A percentile compares a stretch with the other conserved stretches of the same genome.
These are phyloP conservation scores for Plicaturopsis crispa DNA, from an alignment of 768 basidiomycete species.

Conservation along the genomic window DNA sequence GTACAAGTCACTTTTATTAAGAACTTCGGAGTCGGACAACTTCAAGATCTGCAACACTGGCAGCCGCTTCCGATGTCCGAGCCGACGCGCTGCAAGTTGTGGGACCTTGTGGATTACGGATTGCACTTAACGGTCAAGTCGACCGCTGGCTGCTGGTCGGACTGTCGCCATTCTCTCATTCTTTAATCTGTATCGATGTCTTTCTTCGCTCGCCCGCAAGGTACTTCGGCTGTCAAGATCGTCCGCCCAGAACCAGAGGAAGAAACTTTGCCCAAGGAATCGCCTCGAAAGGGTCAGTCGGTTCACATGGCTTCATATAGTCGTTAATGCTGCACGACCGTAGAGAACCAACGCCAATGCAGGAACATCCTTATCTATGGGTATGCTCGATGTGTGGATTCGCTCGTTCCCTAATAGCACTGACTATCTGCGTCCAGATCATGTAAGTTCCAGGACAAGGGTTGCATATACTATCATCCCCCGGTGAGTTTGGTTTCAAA, in stretches of 20 bases:
- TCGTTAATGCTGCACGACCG: slow-evolving; percentile 7
- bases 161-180: background rate
- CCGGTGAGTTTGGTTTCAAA: slow-evolving; percentile 33
- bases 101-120: no score
- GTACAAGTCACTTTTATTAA: no score
- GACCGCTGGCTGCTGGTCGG: no score
- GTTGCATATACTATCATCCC: slow-evolving; percentile 80
- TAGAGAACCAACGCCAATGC: slow-evolving; percentile 75
- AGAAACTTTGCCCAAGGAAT: slow-evolving; percentile 33
- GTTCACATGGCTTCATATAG: slow-evolving; percentile 7
- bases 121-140: no score
- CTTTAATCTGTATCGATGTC: slow-evolving; percentile 37
- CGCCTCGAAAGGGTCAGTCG: slow-evolving; percentile 51
- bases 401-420: slow-evolving; percentile 1
- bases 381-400: slow-evolving; percentile 29
- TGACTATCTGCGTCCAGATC: slow-evolving; percentile 34
- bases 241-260: slow-evolving; percentile 46
- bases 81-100: no score
- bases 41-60: no score
- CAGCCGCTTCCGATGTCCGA: no score
- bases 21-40: no score
- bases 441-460: slow-evolving; percentile 83
- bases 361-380: slow-evolving; percentile 90
- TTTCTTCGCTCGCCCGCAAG: slow-evolving; percentile 60
- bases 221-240: slow-evolving; percentile 57